Evolutionary conservation across 805 yeast genomes (phyloP).

Genomic region (Lachancea cidri): DNA sequence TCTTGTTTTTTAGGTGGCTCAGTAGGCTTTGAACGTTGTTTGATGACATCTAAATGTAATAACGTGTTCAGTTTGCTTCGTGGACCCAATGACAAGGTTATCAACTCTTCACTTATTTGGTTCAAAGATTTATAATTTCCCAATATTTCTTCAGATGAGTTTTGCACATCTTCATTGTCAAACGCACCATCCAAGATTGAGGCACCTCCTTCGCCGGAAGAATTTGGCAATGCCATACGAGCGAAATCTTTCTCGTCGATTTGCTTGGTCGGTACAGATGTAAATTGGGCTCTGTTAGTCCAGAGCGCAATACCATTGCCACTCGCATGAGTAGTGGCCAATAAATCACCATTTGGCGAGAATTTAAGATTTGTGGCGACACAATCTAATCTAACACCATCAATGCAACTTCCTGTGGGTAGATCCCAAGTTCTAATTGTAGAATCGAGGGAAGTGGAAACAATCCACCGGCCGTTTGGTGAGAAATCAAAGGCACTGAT

Average conservation of each 20-base stretch:
- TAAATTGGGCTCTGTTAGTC: slow-evolving; percentile 87
- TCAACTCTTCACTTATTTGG: slow-evolving; percentile 57
- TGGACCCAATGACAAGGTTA: slow-evolving; percentile 75
- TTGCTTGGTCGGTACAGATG: slow-evolving; percentile 66
- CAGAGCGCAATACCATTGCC: slow-evolving; percentile 89
- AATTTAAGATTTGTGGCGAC: slow-evolving; percentile 79
- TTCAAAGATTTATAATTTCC: slow-evolving; percentile 46
- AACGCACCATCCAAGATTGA: slow-evolving; percentile 76
- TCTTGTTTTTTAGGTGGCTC: slow-evolving; percentile 86
- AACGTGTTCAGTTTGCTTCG: slow-evolving; percentile 74
- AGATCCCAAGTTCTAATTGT: slow-evolving; percentile 96
- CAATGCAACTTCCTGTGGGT: slow-evolving; percentile 95
- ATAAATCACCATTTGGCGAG: slow-evolving; percentile 81
- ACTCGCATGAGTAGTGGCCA: slow-evolving; percentile 88
- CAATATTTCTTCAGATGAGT: slow-evolving; percentile 29
- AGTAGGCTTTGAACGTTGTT: slow-evolving; percentile 79
- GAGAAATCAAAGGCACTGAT: slow-evolving; percentile 85
- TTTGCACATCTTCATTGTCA: slow-evolving; percentile 37
- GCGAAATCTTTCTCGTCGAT: slow-evolving; percentile 72
- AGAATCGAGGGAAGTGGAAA: slow-evolving; percentile 75
- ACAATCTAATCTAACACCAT: slow-evolving; percentile 71
- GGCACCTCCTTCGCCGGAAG: slow-evolving; percentile 72
- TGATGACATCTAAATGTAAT: slow-evolving; percentile 76
- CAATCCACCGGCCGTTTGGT: slow-evolving; percentile 93
- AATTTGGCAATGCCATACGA: slow-evolving; percentile 60